Evolutionary conservation across 106 monocot species (phyloP).

Genomic region (Allium fistulosum): DNA sequence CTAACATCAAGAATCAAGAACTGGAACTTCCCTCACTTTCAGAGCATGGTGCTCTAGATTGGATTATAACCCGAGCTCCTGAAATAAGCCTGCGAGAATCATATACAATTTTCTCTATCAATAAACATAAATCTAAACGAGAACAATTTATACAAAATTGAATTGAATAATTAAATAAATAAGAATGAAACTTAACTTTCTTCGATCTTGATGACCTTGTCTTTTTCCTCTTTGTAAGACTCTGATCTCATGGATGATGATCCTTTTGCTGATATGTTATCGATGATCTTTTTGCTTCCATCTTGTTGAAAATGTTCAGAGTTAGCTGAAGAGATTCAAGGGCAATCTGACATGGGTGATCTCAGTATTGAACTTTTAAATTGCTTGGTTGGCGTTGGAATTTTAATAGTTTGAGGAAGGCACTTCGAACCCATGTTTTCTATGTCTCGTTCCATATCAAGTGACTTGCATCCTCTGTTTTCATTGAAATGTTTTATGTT

Average conservation of each 20-base stretch:
- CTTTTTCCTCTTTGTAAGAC: conserved; percentile 57
- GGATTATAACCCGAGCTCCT: conserved; percentile 87
- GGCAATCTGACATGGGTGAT: conserved; percentile 45
- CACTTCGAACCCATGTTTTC: conserved; percentile 35
- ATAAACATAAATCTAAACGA: background rate
- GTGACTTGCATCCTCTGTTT: conserved; percentile 49
- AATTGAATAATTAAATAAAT: background rate
- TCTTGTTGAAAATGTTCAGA: conserved; percentile 26
- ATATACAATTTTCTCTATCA: background rate
- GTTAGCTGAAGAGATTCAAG: conserved; percentile 47
- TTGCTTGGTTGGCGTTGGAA: conserved; percentile 35
- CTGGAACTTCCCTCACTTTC: conserved; percentile 51
- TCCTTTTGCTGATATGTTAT: conserved; percentile 30
- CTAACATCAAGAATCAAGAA: conserved; percentile 8
- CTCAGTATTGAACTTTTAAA: conserved; percentile 27
- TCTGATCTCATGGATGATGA: conserved; percentile 40
- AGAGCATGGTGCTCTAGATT: conserved; percentile 49
- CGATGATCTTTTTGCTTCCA: conserved; percentile 47
- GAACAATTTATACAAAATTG: background rate
- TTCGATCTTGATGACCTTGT: conserved; percentile 73
- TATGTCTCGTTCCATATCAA: conserved; percentile 21
- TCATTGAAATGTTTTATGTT: background rate
- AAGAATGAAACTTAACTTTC: conserved; percentile 66
- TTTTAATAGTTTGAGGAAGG: conserved; percentile 52
- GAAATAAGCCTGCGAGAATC: conserved; percentile 77